These are phyloP conservation scores for Coix lacrymajobi DNA, from an alignment of 176 grass and related monocot species.

Conservation along the genomic window DNA sequence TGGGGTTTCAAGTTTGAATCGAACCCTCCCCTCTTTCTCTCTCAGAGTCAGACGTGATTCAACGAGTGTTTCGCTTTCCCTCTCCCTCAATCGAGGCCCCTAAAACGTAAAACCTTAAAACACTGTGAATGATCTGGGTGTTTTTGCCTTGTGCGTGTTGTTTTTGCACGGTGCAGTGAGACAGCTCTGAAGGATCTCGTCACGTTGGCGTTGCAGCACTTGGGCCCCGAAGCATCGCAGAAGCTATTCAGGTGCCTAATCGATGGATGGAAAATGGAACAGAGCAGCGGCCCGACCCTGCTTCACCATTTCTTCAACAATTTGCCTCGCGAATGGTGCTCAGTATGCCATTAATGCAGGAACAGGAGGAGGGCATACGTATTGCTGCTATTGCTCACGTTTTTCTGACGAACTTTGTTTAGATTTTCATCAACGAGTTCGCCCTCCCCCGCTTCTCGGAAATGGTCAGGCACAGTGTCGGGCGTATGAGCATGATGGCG, in stretches of 20 bases:
- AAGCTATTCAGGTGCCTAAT: not conserved
- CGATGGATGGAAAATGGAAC: not conserved
- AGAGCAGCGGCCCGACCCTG: not conserved
- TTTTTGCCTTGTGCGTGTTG: not conserved
- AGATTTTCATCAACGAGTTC: not conserved
- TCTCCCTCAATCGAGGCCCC: too few species aligned
- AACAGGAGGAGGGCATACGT: not conserved
- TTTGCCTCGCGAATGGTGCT: not conserved
- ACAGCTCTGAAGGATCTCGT: not conserved
- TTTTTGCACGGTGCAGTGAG: not conserved
- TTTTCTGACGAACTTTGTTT: not conserved
- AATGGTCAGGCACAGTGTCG: not conserved
- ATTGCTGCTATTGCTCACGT: not conserved
- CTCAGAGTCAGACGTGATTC: not conserved
- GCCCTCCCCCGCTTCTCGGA: not conserved
- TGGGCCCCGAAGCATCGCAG: not conserved
- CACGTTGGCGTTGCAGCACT: not conserved
- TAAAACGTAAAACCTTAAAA: too few species aligned
- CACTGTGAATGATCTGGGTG: not conserved
- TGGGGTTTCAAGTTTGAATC: not conserved
- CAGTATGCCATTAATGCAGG: too few species aligned
- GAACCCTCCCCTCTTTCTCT: not conserved
- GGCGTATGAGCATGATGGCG: not conserved
- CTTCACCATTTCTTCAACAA: conserved; percentile 2
- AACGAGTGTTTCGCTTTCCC: not conserved